phyloP scores from a whole-genome alignment of 164 flowering plant species.

The Kingdonia uniflora region DNA sequence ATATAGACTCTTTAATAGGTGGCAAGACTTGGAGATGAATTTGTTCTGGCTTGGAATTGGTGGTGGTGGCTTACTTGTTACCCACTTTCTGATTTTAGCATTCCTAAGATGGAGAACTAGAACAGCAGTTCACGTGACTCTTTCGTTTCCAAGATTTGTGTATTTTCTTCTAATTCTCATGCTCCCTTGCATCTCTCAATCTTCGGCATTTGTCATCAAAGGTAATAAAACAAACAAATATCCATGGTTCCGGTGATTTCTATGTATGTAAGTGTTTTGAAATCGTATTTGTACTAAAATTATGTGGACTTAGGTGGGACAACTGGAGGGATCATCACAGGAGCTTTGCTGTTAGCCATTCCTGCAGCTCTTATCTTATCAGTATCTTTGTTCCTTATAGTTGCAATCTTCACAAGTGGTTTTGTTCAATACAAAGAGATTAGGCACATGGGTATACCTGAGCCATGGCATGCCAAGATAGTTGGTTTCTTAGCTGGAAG shows the following conservation, averaged over 20 bases:
- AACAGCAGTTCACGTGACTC: constrained; percentile 27
- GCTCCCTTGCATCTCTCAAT: constrained; percentile 49
- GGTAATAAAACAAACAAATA: constrained; percentile 20
- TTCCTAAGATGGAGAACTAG: constrained; percentile 44
- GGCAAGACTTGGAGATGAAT: constrained; percentile 53
- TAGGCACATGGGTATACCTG: constrained; percentile 7
- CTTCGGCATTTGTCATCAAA: constrained; percentile 45
- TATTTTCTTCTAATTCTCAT: constrained; percentile 40
- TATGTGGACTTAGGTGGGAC: constrained; percentile 30
- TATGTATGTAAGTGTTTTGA: background rate
- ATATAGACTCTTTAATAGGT: constrained; percentile 20
- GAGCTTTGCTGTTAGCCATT: constrained; percentile 28
- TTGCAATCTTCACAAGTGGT: constrained; percentile 30
- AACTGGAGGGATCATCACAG: constrained; percentile 35
- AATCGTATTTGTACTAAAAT: background rate
- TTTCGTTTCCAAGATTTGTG: constrained; percentile 47
- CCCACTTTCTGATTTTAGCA: constrained; percentile 23
- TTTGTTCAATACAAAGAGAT: constrained; percentile 42
- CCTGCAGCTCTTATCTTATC: constrained; percentile 43
- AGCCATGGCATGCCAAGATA: constrained; percentile 27
- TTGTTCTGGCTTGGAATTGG: constrained; percentile 53
- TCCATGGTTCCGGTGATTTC: background rate
- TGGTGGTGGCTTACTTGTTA: constrained; percentile 26
- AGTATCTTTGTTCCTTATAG: constrained; percentile 27
- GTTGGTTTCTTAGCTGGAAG: constrained; percentile 21